phyloP scores from a whole-genome alignment of 345 rosid genomes.

The Aquilaria sinensis region DNA sequence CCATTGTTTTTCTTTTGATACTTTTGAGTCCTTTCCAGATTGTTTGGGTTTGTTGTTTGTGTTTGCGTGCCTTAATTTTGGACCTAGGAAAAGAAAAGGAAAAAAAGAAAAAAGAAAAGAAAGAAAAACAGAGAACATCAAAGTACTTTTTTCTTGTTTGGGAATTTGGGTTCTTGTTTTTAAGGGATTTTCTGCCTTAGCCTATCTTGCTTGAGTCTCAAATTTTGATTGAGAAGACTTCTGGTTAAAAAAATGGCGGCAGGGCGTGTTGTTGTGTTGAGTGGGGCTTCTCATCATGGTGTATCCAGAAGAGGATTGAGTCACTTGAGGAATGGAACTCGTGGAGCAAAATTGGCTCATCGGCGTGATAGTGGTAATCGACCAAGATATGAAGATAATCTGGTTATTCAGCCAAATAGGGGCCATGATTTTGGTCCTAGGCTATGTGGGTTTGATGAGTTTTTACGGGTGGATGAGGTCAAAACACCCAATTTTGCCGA shows the following conservation, averaged over 20 bases:
- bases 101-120: not conserved
- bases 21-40: slow-evolving; percentile 8
- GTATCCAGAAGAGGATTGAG: slow-evolving; percentile 21
- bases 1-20: slow-evolving; percentile 2
- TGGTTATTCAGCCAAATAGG: not conserved
- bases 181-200: slow-evolving; percentile 7
- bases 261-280: slow-evolving; percentile 52
- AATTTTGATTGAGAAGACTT: slow-evolving; percentile 40
- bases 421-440: slow-evolving; percentile 4
- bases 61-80: not conserved
- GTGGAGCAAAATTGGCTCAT: slow-evolving; percentile 9
- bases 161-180: slow-evolving; percentile 23
- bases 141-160: slow-evolving; percentile 1
- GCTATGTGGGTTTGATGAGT: slow-evolving; percentile 16
- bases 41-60: not conserved
- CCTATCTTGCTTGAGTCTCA: slow-evolving; percentile 11
- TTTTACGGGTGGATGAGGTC: slow-evolving; percentile 17
- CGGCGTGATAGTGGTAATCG: not conserved
- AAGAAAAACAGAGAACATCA: not conserved
- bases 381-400: not conserved
- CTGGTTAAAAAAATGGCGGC: slow-evolving; percentile 72
- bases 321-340: slow-evolving; percentile 23
- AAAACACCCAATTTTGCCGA: slow-evolving; percentile 11
- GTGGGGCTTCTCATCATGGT: slow-evolving; percentile 22
- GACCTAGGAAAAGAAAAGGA: not conserved